Evolutionary conservation across 345 rosid species (phyloP).

Genomic region (Erodium maritimum): DNA sequence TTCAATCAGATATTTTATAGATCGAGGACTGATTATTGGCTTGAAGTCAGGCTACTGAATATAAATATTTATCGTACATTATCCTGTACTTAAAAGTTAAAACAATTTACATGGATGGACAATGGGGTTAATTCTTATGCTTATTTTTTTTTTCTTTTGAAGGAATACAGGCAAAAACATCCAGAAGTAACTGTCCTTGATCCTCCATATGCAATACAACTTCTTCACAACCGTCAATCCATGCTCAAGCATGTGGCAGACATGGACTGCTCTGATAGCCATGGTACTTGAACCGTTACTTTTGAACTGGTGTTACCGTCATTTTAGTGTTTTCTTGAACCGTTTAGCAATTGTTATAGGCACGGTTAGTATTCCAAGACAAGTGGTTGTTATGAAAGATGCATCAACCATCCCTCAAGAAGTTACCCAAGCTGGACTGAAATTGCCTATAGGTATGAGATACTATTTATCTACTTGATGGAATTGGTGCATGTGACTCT

Average conservation of each 20-base stretch:
- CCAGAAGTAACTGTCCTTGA: conserved; percentile 76
- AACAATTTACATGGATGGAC: not conserved
- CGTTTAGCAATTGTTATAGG: conserved; percentile 28
- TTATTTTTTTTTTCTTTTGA: conserved; percentile 19
- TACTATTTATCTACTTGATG: not conserved
- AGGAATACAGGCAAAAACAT: conserved; percentile 65
- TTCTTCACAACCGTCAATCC: conserved; percentile 57
- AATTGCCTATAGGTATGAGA: conserved; percentile 59
- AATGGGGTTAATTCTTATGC: not conserved
- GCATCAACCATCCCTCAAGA: conserved; percentile 39
- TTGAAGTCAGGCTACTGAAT: too few species aligned
- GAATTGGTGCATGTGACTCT: not conserved
- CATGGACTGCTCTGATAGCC: conserved; percentile 42
- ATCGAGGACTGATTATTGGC: too few species aligned
- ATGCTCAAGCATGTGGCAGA: conserved; percentile 82
- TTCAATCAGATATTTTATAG: too few species aligned
- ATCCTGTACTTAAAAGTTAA: too few species aligned
- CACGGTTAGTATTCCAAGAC: conserved; percentile 62
- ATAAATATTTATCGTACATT: not conserved
- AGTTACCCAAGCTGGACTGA: conserved; percentile 58
- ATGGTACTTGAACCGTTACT: conserved; percentile 29
- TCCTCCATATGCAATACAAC: conserved; percentile 73
- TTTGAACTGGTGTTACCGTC: not conserved
- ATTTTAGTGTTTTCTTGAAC: not conserved
- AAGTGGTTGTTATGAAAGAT: conserved; percentile 56